Evolutionary conservation across 257 asterid genomes (phyloP).

Genomic region (Handroanthus guayacan): DNA sequence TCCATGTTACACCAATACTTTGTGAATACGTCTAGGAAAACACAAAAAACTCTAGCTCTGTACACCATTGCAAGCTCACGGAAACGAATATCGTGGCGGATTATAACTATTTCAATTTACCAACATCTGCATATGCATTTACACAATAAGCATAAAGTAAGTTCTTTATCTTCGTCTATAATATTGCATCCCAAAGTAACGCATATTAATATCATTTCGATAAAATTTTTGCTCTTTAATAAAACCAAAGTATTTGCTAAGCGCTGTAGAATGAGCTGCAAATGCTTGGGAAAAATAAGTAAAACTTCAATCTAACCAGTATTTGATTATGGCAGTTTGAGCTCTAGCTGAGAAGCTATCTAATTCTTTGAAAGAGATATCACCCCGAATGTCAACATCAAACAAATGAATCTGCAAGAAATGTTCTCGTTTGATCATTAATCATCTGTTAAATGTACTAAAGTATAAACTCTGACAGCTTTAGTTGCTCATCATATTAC

Average conservation of each 20-base stretch:
- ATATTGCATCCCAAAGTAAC: too few species aligned
- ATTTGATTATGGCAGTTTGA: conserved; percentile 39
- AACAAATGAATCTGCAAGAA: conserved; percentile 50
- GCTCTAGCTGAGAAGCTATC: conserved; percentile 42
- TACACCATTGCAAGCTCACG: conserved; percentile 55
- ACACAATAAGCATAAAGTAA: too few species aligned
- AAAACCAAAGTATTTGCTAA: too few species aligned
- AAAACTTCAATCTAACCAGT: conserved; percentile 43
- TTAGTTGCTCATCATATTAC: conserved; percentile 32
- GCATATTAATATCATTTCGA: too few species aligned
- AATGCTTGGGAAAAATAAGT: too few species aligned
- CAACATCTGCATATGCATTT: conserved; percentile 41
- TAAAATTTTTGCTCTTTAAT: too few species aligned
- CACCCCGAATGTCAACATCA: conserved; percentile 22
- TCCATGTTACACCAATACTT: too few species aligned
- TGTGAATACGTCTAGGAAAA: background rate
- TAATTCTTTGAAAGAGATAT: background rate
- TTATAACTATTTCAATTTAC: conserved; percentile 56
- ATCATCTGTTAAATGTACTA: too few species aligned
- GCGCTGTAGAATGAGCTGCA: too few species aligned
- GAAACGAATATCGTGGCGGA: conserved; percentile 55
- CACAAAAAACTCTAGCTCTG: conserved; percentile 38
- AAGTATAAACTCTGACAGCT: background rate
- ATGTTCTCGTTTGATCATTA: conserved; percentile 1
- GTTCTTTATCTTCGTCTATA: too few species aligned